Conservation (phyloP, 257 asterid species). For the Nicotiana otophora region DNA sequence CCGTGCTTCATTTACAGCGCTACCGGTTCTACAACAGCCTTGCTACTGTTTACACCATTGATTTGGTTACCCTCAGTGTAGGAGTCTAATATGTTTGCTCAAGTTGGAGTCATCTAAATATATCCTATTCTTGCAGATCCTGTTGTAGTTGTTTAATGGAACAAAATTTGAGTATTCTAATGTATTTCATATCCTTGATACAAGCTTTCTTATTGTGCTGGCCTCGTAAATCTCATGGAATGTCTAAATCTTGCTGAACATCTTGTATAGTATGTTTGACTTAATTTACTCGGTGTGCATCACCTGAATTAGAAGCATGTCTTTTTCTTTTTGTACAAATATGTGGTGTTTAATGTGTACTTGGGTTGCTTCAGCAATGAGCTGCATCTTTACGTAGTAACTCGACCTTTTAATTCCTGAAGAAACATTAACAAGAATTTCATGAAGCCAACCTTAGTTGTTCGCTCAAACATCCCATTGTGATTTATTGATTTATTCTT, state of each 20-base stretch:
- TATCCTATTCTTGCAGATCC: background rate
- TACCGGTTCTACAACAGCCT: background rate
- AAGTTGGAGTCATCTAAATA: background rate
- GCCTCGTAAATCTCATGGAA: background rate
- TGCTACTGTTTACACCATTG: slow-evolving; percentile 4
- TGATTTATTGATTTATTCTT: background rate
- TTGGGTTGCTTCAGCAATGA: background rate
- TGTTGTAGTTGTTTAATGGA: background rate
- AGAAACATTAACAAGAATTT: background rate
- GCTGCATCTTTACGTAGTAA: background rate
- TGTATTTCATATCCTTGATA: background rate
- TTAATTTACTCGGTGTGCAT: background rate
- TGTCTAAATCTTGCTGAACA: background rate
- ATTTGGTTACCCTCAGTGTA: background rate
- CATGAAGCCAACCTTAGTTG: background rate
- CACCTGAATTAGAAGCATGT: background rate
- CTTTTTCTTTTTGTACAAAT: background rate
- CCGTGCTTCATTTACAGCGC: background rate
- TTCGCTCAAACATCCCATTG: background rate
- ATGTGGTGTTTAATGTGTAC: background rate
- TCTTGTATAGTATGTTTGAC: background rate
- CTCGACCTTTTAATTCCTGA: background rate
- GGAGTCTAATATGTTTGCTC: background rate
- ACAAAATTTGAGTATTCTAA: background rate
- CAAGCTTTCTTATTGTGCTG: background rate